These are phyloP conservation scores for Lenzites betulinus DNA, from an alignment of 768 basidiomycete species.

Conservation along the genomic window DNA sequence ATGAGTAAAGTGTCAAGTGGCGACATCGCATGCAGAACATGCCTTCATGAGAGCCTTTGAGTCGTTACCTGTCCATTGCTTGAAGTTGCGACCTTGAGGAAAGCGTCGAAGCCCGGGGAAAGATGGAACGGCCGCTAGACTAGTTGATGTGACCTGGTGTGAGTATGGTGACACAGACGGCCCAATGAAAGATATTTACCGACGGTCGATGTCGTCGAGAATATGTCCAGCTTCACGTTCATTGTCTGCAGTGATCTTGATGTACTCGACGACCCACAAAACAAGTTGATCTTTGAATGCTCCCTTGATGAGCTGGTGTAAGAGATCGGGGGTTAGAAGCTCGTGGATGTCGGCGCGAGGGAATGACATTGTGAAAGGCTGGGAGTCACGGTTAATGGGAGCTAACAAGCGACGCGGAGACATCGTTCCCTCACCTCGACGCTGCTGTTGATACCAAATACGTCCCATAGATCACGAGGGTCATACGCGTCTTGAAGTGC, in stretches of 20 bases:
- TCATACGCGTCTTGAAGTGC: constrained; percentile 5
- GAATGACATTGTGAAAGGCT: constrained; percentile 26
- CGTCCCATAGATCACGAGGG: constrained; percentile 10
- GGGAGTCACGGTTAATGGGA: not conserved
- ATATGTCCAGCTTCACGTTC: not conserved
- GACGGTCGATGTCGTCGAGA: constrained; percentile 20
- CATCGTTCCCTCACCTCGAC: not conserved
- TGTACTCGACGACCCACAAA: constrained; percentile 22
- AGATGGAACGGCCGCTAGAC: not conserved
- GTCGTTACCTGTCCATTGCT: not conserved
- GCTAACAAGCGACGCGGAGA: not conserved
- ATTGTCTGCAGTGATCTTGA: constrained; percentile 21
- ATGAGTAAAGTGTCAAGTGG: not conserved
- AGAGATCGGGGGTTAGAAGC: constrained; percentile 20
- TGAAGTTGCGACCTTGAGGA: not conserved
- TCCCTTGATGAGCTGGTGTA: constrained; percentile 16
- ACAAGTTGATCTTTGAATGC: constrained; percentile 28
- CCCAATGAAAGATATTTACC: not conserved
- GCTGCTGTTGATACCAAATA: constrained; percentile 15
- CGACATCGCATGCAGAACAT: not conserved
- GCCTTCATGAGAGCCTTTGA: not conserved
- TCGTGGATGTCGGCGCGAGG: constrained; percentile 27
- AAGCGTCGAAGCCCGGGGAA: no score
- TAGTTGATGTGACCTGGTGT: not conserved
- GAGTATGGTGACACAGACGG: not conserved